These are phyloP conservation scores for Xanthoceras sorbifolium DNA, from an alignment of 345 rosid species.

Conservation along the genomic window DNA sequence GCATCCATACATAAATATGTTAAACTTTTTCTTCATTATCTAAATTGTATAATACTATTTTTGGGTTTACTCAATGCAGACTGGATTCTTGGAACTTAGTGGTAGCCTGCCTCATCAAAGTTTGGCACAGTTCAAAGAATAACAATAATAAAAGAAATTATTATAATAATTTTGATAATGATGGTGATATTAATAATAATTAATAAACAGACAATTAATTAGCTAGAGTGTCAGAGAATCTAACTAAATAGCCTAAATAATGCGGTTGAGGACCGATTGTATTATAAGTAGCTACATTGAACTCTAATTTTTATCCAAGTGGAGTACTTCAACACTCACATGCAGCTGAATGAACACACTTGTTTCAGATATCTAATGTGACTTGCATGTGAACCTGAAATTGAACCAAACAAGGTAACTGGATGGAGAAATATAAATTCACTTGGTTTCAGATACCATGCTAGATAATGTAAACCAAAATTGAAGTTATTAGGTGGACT, in stretches of 20 bases:
- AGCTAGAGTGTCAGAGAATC: background rate
- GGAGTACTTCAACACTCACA: background rate
- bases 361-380: background rate
- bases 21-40: background rate
- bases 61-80: background rate
- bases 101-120: background rate
- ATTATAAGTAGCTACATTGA: background rate
- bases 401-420: background rate
- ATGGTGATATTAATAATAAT: background rate
- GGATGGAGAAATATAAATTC: background rate
- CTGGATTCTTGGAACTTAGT: background rate
- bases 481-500: background rate
- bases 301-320: background rate
- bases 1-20: background rate
- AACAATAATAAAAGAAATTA: background rate
- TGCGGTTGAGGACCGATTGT: background rate
- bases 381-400: background rate
- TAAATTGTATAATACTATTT: background rate
- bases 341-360: background rate
- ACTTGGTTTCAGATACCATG: background rate
- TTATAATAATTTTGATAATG: background rate
- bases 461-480: background rate
- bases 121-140: background rate
- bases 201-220: background rate
- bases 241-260: too few species aligned